Conservation (phyloP, 163 green algal species). For the Prototheca stagnorum region DNA sequence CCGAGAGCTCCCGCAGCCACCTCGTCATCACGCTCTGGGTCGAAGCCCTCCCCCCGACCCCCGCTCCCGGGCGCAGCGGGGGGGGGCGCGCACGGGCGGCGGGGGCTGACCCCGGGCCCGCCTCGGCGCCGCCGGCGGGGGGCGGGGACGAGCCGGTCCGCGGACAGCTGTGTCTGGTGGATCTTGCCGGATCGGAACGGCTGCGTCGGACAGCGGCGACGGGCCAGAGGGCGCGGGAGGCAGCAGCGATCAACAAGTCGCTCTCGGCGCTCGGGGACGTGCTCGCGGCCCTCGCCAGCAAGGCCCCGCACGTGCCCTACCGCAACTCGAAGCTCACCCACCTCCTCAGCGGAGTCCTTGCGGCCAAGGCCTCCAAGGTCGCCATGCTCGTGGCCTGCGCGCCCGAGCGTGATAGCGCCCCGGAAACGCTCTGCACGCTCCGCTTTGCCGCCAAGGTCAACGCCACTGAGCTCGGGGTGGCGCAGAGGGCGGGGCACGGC, state of each 20-base stretch:
- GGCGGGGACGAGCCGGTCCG: too few relatives aligned
- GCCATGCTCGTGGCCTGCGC: constrained; percentile 78
- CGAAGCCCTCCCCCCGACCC: too few relatives aligned
- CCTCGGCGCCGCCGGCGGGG: too few relatives aligned
- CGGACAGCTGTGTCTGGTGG: too few relatives aligned
- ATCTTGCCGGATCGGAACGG: too few relatives aligned
- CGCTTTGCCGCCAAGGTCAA: constrained; percentile 57
- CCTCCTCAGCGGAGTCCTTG: constrained; percentile 52
- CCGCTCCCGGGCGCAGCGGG: too few relatives aligned
- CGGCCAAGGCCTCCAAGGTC: constrained; percentile 59
- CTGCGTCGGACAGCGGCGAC: constrained; percentile 28
- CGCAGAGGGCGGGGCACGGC: too few relatives aligned
- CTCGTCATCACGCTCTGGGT: too few relatives aligned
- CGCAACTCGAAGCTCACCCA: constrained; percentile 71
- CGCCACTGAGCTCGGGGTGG: too few relatives aligned
- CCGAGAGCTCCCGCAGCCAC: too few relatives aligned
- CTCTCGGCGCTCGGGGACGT: constrained; percentile 69
- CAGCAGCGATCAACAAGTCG: constrained; percentile 81
- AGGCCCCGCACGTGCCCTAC: constrained; percentile 44
- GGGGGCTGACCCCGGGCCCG: too few relatives aligned
- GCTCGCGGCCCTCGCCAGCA: constrained; percentile 55
- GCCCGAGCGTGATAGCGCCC: constrained; percentile 28
- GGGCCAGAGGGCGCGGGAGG: constrained; percentile 51
- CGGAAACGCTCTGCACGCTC: constrained; percentile 60
- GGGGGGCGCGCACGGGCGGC: too few relatives aligned